phyloP scores from a whole-genome alignment of 345 rosid species.

The Moringa oleifera region DNA sequence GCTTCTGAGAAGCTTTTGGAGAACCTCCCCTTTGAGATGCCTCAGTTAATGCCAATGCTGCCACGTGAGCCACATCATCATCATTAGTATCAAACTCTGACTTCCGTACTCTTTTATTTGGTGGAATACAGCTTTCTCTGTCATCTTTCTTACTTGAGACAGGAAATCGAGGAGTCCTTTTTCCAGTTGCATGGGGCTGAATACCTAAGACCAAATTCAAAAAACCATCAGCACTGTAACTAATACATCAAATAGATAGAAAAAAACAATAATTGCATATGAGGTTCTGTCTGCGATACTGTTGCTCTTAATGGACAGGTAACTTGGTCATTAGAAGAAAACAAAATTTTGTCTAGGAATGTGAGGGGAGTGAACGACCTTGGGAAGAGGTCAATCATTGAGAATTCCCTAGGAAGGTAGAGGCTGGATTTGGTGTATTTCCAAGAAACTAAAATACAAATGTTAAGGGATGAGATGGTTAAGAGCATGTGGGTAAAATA shows the following conservation, averaged over 20 bases:
- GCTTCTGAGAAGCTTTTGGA: slow-evolving; percentile 52
- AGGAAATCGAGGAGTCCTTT: slow-evolving; percentile 96
- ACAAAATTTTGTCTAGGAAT: too few relatives aligned
- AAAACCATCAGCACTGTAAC: slow-evolving; percentile 16
- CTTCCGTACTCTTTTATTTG: slow-evolving; percentile 46
- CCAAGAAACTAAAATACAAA: too few relatives aligned
- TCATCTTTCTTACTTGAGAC: slow-evolving; percentile 54
- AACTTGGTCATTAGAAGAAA: too few relatives aligned
- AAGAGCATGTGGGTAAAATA: too few relatives aligned
- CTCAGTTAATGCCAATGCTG: slow-evolving; percentile 67
- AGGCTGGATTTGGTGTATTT: too few relatives aligned
- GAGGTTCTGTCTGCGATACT: background rate
- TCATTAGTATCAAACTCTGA: slow-evolving; percentile 38
- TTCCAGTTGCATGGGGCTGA: slow-evolving; percentile 77
- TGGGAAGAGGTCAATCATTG: too few relatives aligned
- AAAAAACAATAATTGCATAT: background rate
- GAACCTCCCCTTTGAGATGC: slow-evolving; percentile 64
- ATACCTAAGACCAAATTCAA: slow-evolving; percentile 41
- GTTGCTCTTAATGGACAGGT: background rate
- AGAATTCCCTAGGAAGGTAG: too few relatives aligned
- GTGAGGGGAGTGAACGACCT: too few relatives aligned
- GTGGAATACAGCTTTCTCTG: slow-evolving; percentile 36
- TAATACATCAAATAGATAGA: slow-evolving; percentile 1
- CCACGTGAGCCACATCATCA: slow-evolving; percentile 65
- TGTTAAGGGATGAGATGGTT: too few relatives aligned